A percentile compares a stretch with the other conserved stretches of the same genome.
phyloP scores from a whole-genome alignment of 108 stramenopile genomes.

The Nitzschia palea region DNA sequence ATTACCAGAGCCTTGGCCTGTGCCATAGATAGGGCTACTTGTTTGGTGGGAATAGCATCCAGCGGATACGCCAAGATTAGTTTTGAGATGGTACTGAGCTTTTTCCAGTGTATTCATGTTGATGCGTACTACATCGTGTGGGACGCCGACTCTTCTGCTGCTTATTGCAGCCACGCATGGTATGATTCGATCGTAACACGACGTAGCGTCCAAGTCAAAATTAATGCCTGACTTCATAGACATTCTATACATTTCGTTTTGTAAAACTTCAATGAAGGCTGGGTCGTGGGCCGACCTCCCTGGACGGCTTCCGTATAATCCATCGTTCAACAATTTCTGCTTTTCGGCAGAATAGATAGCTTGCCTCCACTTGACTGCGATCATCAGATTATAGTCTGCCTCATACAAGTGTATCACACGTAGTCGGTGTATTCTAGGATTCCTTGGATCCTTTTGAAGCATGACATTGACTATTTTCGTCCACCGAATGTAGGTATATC shows the following conservation, averaged over 20 bases:
- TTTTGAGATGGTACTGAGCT: background rate
- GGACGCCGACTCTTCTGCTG: background rate
- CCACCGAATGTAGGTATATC: background rate
- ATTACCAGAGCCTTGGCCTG: too few relatives aligned
- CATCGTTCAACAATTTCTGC: background rate
- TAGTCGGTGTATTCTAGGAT: too few relatives aligned
- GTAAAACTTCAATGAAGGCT: background rate
- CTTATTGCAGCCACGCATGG: background rate
- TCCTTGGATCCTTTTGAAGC: background rate
- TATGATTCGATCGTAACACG: background rate
- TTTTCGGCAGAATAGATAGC: background rate
- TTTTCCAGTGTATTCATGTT: background rate
- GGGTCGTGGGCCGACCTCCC: too few relatives aligned
- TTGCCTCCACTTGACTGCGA: background rate
- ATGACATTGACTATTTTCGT: background rate
- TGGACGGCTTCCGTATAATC: background rate
- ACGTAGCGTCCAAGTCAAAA: background rate
- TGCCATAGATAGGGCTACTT: too few relatives aligned
- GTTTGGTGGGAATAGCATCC: background rate
- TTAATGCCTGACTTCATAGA: background rate
- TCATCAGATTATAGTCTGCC: background rate
- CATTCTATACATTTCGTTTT: background rate
- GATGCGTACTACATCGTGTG: background rate
- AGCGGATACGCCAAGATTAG: background rate
- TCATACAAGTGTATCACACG: constrained; percentile 11